Conservation (phyloP, 2,329 filamentous ascomycete species). For the Aspergillus felis region DNA sequence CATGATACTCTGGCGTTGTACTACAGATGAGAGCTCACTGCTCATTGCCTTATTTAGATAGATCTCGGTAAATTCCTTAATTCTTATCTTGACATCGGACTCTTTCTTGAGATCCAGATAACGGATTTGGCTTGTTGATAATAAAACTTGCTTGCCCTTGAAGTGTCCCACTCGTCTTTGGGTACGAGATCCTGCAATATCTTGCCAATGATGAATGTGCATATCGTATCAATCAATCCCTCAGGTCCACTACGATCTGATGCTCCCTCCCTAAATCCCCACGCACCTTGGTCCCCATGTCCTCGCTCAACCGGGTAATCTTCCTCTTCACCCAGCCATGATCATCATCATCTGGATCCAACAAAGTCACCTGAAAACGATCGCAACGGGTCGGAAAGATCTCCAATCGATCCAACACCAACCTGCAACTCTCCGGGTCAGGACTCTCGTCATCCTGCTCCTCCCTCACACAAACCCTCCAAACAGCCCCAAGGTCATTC, state of each 20-base stretch:
- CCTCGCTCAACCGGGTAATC: slow-evolving; percentile 23
- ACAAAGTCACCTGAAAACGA: slow-evolving; percentile 29
- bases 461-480: slow-evolving; percentile 31
- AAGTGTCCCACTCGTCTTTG: too few relatives aligned
- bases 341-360: slow-evolving; percentile 27
- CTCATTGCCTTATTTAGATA: background rate
- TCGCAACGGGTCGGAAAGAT: slow-evolving; percentile 35
- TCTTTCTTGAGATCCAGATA: background rate
- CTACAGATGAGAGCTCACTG: background rate
- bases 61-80: background rate
- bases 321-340: slow-evolving; percentile 29
- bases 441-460: background rate
- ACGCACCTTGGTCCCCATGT: slow-evolving; percentile 26
- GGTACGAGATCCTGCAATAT: background rate
- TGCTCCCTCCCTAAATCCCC: slow-evolving; percentile 21
- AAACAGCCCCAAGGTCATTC: slow-evolving; percentile 40
- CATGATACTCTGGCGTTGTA: background rate
- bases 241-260: background rate
- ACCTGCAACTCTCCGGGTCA: background rate
- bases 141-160: background rate
- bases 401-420: slow-evolving; percentile 27
- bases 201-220: background rate
- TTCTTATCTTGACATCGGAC: background rate
- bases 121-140: background rate
- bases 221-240: background rate